Evolutionary conservation across 495 filamentous ascomycete genomes (phyloP).

Genomic region (Annulohypoxylon nitens): DNA sequence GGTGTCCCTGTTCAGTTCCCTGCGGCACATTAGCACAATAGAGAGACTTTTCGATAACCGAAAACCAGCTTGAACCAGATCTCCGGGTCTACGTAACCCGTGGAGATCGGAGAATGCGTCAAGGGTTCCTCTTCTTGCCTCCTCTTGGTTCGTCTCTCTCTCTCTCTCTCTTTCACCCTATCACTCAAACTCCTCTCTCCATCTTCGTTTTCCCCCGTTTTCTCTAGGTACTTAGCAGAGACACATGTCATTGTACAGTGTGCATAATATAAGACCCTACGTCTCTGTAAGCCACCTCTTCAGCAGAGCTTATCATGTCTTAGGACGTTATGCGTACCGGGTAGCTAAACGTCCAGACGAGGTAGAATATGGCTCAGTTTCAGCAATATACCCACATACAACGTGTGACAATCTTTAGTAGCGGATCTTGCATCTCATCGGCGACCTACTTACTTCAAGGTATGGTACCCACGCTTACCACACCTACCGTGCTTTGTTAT

Average conservation of each 20-base stretch:
- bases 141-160: neutral
- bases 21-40: slow-evolving; percentile 22
- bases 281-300: slow-evolving; percentile 23
- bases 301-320: slow-evolving; percentile 23
- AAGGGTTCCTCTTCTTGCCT: neutral
- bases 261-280: neutral
- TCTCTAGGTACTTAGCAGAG: neutral
- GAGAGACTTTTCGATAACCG: slow-evolving; percentile 49
- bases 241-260: slow-evolving; percentile 3
- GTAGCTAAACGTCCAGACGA: neutral
- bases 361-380: slow-evolving; percentile 6
- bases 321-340: slow-evolving; percentile 4
- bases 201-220: neutral
- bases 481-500: no score
- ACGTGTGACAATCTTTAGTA: slow-evolving; percentile 34
- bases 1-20: neutral
- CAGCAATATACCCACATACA: neutral
- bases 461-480: neutral
- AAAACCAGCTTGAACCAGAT: slow-evolving; percentile 50
- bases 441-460: slow-evolving; percentile 28
- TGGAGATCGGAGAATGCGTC: slow-evolving; percentile 37
- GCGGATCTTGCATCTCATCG: slow-evolving; percentile 45
- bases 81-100: slow-evolving; percentile 43
- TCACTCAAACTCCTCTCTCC: neutral
- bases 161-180: neutral